Base-by-base conservation (phyloP, 805 yeast genomes). In the Yarrowia hollandica region DNA sequence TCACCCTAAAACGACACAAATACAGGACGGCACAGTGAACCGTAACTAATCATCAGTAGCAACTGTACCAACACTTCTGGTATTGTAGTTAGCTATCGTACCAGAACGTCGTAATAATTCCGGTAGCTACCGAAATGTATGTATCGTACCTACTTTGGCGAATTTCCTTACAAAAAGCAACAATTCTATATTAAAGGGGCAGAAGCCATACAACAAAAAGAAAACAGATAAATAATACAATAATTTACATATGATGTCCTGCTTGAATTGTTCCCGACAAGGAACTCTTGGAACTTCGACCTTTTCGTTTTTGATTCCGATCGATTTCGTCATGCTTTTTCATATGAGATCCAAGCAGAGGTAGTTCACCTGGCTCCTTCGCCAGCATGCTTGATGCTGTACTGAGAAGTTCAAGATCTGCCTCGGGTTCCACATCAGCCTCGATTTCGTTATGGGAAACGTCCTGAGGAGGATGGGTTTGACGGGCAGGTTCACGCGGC, bases 171-270 rank as follows among this genome's bases (percentile, higher is more conserved):
- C n/a, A n/a, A n/a, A n/a, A n/a, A n/a, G n/a, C n/a, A n/a, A n/a
- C n/a, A n/a, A n/a, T n/a, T n/a, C n/a, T n/a, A n/a, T n/a, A n/a
- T n/a, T n/a, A n/a, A n/a, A n/a, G n/a, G n/a, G n/a, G n/a, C n/a
- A n/a, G n/a, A n/a, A n/a, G n/a, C n/a, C n/a, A n/a, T 26, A 26
- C 11, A 10, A 12, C 12, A 33, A 33, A 33, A 15, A 33, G 37
- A 33, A 33, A 33, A 9, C 4, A 18, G 25, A 44, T 44, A 44
- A 44, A 44, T 44, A 48, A 48, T 48, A 31, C 55, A 48, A 48
- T 48, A 48, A 48, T 33, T 48, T 48, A 48, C 55, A 48, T 18
- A 33, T 48, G 55, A 33, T 48, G 55, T 31, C 55, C 55, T 33
- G 55, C 55, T 30, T 48, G 55, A 4, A 48, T 23, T 12, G 39